Base-by-base conservation (phyloP, 2,329 filamentous ascomycete species). In the Talaromyces sp. region DNA sequence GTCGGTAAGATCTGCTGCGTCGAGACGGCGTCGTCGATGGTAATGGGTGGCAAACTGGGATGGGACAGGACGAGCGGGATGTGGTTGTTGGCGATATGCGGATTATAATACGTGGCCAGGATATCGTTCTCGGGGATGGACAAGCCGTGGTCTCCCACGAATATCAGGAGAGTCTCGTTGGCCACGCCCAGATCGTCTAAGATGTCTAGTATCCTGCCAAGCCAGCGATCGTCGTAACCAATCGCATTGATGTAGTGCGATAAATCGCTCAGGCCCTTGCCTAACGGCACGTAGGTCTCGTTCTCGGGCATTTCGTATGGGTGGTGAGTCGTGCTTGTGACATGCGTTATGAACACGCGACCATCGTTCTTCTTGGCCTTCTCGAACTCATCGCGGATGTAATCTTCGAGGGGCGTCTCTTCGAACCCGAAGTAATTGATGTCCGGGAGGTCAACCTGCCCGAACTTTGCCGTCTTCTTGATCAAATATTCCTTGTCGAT, bases 81-180 rank as follows among this genome's bases (percentile, higher is more conserved):
- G 25, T 72, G 69, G 61, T 72, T 72, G 54, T 64, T 71, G 41
- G 65, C 66, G 31, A 69, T 60, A 53, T 72, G 69, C 1, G 69
- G 68, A 55, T 70, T 69, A 57, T 69, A 67, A 53, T 72, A 69
- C 13, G 70, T 64, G 11, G 70, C 69, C 35, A 70, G 62, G 8
- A 69, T 69, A 10, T 69, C 67, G 53, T 73, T 66, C 40, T 71
- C 70, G n/a, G 70, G 70, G 8, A 72, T 66, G 2, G 70, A 73
- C 9, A 72, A 60, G 19, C 69, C 69, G 56, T 73, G 70, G 45
- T 73, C 70, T 22, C 70, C 70, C 4, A 68, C 65, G 66, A 72
- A 69, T 35, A 69, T 63, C 8, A 73, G 41, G 15, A 73, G 60
- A 7, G 70, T 73, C 59, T 73, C 69, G 45, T 72, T 61, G 10